Percentiles rank a stretch among this genome's conserved stretches.
Conservation (phyloP, 139 green algal species). For the Chlorella sp. region DNA sequence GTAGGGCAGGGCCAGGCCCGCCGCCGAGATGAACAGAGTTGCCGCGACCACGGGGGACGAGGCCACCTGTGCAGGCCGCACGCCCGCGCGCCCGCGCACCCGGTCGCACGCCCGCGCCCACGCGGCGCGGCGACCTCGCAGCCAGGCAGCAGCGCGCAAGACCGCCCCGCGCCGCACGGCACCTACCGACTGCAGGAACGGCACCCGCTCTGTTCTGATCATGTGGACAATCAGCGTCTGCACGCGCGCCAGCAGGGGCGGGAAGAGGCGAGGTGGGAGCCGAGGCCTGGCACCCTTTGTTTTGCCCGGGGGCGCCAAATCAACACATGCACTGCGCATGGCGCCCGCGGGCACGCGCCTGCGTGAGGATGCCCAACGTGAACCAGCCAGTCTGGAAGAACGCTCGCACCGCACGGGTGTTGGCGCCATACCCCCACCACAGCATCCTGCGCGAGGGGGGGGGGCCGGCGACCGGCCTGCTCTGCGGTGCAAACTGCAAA, state of each 20-base stretch:
- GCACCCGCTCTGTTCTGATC: constrained; percentile 31
- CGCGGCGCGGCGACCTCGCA: neutral
- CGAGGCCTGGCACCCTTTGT: too few species aligned
- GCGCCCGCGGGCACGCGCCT: too few species aligned
- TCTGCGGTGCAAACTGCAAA: too few species aligned
- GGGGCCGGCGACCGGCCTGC: too few species aligned
- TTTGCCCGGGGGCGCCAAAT: too few species aligned
- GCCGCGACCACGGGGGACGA: constrained; percentile 16
- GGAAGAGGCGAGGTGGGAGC: too few species aligned
- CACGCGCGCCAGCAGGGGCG: too few species aligned
- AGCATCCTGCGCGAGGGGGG: constrained; percentile 11
- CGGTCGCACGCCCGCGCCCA: neutral
- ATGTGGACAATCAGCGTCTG: constrained; percentile 43
- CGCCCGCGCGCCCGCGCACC: neutral
- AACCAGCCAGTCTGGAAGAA: constrained; percentile 43
- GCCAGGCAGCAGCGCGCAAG: neutral
- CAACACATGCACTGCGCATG: too few species aligned
- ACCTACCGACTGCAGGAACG: constrained; percentile 27
- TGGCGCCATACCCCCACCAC: constrained; percentile 23
- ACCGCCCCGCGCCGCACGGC: neutral
- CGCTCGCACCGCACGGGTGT: constrained; percentile 5
- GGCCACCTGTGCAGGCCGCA: constrained; percentile 16
- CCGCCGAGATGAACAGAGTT: constrained; percentile 9
- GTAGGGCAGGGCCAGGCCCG: constrained; percentile 31
- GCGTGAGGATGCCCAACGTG: constrained; percentile 26